Evolutionary conservation across 2,329 filamentous ascomycete genomes (phyloP), one percentile per base, ranked within the genome.

Genomic region (Emmonsia crescens): DNA sequence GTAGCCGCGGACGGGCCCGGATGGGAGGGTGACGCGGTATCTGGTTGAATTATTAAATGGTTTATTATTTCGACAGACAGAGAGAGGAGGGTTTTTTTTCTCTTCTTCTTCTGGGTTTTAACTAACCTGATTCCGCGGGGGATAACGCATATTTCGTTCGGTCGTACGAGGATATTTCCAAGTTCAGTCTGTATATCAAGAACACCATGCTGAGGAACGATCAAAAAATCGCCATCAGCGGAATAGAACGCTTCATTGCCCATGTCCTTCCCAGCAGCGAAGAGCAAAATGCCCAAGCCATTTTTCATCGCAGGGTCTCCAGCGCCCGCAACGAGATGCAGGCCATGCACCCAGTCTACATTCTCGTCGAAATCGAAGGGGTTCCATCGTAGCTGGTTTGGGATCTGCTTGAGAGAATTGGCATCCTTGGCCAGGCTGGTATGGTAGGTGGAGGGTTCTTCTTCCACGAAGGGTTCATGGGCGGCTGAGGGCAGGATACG

Each of bases 341-440:
- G 75, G 61, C 82, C 82, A 68, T 87, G 83, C 27, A 88, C 83
- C 85, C 85, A 89, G 68, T 88, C 85, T 1, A 84, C 84, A 3
- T 79, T 80, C 71, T 88, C 80, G 65, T 89, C 85, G 57, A 91
- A 78, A 67, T 91, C 86, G 71, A 91, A 90, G 1, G 85, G 86
- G 66, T 89, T 85, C 89, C 89, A 94, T 66, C 89, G 83, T 36
- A 93, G 79, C 74, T 93, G 89, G 70, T 92, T 91, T 4, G 89
- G 89, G 81, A 72, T 68, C 79, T 71, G 72, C 77, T 71, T 78
- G 79, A 88, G 71, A 73, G 83, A 75, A 42, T 72, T 66, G n/a
- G 72, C 69, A 66, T 77, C 70, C 5, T 72, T 72, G 61, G 71
- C 72, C 70, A 76, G 71, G n/a, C 58, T 71, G 62, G 68, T 79